Evolutionary conservation across 108 stramenopile species (phyloP).

Genomic region (Cyclotella cryptica): DNA sequence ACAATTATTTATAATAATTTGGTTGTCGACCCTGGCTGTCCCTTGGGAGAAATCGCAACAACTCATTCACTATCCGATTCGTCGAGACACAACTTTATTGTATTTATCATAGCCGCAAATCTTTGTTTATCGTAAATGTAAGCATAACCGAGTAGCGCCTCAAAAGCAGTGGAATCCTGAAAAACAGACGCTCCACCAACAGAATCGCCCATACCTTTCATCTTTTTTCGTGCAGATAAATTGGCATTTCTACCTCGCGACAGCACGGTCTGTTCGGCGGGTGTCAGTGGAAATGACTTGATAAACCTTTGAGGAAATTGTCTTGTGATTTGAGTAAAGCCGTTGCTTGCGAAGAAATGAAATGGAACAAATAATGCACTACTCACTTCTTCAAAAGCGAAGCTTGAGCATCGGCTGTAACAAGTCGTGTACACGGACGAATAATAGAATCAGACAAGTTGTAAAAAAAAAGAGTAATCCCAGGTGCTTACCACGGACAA

Average conservation of each 20-base stretch:
- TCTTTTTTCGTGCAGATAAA: conserved; percentile 47
- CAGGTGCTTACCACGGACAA: conserved; percentile 74
- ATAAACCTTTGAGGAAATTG: conserved; percentile 30
- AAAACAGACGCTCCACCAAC: conserved; percentile 62
- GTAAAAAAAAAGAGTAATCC: background rate
- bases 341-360: background rate
- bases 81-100: conserved; percentile 52
- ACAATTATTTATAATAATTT: background rate
- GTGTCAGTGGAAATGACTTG: conserved; percentile 59
- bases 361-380: background rate
- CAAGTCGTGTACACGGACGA: background rate
- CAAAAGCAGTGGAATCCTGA: conserved; percentile 89
- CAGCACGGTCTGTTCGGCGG: conserved; percentile 66
- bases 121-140: conserved; percentile 70
- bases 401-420: conserved; percentile 82
- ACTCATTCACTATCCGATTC: conserved; percentile 18
- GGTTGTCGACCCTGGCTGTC: background rate
- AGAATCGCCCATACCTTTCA: conserved; percentile 40
- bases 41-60: background rate
- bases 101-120: conserved; percentile 68
- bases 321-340: background rate
- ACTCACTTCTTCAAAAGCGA: conserved; percentile 58
- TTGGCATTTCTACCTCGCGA: conserved; percentile 82
- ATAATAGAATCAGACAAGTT: conserved; percentile 1
- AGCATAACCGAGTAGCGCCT: conserved; percentile 83